These are phyloP conservation scores for Didymella pomorum DNA, from an alignment of 2,329 filamentous ascomycete genomes.

Conservation along the genomic window DNA sequence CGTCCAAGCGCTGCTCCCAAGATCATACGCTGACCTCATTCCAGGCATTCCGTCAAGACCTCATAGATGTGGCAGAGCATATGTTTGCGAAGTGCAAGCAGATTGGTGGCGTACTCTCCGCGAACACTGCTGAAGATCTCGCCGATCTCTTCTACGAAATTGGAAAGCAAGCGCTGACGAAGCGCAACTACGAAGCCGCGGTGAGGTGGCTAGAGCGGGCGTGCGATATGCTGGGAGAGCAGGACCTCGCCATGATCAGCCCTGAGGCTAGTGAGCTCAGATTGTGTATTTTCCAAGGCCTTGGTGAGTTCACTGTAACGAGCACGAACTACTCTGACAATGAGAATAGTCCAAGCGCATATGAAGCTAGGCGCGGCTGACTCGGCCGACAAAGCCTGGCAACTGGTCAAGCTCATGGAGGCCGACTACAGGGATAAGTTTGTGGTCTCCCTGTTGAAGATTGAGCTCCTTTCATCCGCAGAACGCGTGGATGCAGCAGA, in stretches of 20 bases:
- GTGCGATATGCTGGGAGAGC: conserved; percentile 64
- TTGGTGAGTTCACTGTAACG: conserved; percentile 38
- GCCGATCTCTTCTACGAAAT: conserved; percentile 76
- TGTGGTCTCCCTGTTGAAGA: conserved; percentile 70
- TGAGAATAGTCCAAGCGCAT: conserved; percentile 62
- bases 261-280: conserved; percentile 69
- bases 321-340: conserved; percentile 17
- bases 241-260: conserved; percentile 65
- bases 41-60: conserved; percentile 77
- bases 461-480: conserved; percentile 69
- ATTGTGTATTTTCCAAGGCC: conserved; percentile 69
- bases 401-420: conserved; percentile 68
- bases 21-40: background rate
- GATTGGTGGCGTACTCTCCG: conserved; percentile 54
- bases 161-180: conserved; percentile 66
- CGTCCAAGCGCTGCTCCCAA: background rate
- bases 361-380: conserved; percentile 59
- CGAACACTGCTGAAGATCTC: conserved; percentile 65
- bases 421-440: conserved; percentile 70
- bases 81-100: conserved; percentile 70
- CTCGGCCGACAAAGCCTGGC: conserved; percentile 60
- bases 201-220: conserved; percentile 78
- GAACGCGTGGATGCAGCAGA: conserved; percentile 47
- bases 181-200: conserved; percentile 64
- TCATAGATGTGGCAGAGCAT: conserved; percentile 79